Evolutionary conservation across 2,329 filamentous ascomycete species (phyloP).

Genomic region (Xylariaceae sp.): DNA sequence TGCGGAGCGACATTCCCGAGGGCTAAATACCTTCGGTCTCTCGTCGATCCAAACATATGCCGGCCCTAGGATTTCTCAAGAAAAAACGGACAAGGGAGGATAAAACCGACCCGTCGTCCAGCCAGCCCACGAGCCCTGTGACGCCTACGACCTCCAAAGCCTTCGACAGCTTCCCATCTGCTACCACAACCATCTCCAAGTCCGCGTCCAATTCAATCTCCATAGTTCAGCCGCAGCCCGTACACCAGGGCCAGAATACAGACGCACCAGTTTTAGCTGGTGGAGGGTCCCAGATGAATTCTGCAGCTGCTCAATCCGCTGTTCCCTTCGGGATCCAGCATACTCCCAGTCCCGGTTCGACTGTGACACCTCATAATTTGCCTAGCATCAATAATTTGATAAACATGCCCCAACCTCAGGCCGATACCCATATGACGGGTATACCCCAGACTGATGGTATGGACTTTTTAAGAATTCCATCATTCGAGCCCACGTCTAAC

Average conservation of each 20-base stretch:
- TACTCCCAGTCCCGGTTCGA: conserved; percentile 28
- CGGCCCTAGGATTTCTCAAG: conserved; percentile 92
- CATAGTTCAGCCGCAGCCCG: conserved; percentile 20
- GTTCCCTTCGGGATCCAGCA: conserved; percentile 44
- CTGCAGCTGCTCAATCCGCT: conserved; percentile 27
- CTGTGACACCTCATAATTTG: conserved; percentile 56
- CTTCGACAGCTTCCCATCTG: conserved; percentile 44
- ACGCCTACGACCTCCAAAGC: conserved; percentile 54
- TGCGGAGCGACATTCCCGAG: no score
- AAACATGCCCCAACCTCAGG: conserved; percentile 61
- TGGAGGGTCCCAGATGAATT: conserved; percentile 32
- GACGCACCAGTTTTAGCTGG: conserved; percentile 28
- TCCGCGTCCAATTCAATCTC: conserved; percentile 21
- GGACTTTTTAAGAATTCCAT: no score
- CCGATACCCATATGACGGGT: no score
- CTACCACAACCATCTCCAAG: conserved; percentile 34
- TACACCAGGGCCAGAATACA: conserved; percentile 19
- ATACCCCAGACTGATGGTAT: conserved; percentile 44
- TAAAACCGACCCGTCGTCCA: conserved; percentile 64
- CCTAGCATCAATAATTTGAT: conserved; percentile 83
- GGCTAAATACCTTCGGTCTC: conserved; percentile 12
- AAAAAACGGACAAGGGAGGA: conserved; percentile 98
- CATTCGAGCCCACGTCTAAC: conserved; percentile 25
- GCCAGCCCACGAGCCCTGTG: conserved; percentile 60
- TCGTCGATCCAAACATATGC: conserved; percentile 58